Conservation (phyloP, 2,329 filamentous ascomycete species). For the Colletotrichum sp. region DNA sequence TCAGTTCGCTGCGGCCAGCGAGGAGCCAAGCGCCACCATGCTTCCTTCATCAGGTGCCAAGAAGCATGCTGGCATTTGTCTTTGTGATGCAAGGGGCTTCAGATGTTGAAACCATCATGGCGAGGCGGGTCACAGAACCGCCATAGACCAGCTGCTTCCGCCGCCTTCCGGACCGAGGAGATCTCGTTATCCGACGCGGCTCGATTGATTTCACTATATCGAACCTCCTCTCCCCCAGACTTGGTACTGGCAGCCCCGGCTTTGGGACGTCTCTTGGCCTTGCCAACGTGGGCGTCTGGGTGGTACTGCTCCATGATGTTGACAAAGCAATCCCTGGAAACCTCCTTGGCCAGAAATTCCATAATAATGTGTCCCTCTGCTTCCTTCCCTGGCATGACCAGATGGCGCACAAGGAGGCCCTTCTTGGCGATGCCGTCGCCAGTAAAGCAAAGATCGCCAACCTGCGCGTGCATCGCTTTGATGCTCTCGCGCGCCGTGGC, state of each 20-base stretch:
- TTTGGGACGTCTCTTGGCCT: conserved; percentile 51
- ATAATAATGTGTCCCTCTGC: conserved; percentile 77
- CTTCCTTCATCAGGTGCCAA: not conserved
- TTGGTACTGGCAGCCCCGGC: conserved; percentile 35
- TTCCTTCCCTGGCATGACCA: conserved; percentile 84
- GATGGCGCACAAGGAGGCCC: conserved; percentile 76
- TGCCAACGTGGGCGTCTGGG: conserved; percentile 81
- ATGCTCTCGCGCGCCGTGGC: conserved; percentile 76
- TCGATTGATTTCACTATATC: conserved; percentile 83
- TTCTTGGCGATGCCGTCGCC: conserved; percentile 80
- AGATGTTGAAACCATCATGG: conserved; percentile 57
- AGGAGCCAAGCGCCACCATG: not conserved
- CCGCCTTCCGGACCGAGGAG: conserved; percentile 67
- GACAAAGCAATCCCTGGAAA: conserved; percentile 78
- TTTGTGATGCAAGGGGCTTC: conserved; percentile 21
- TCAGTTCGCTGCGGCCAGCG: not conserved
- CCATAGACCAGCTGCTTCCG: conserved; percentile 76
- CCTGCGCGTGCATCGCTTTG: conserved; percentile 79
- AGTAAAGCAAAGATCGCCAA: conserved; percentile 84
- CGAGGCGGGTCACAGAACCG: conserved; percentile 71
- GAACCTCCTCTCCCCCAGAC: conserved; percentile 47
- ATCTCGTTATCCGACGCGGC: conserved; percentile 69
- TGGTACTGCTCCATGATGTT: conserved; percentile 92
- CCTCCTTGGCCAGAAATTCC: conserved; percentile 73
- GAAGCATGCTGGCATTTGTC: not conserved